These are phyloP conservation scores for Sugiyamaella qingdaonensis DNA, from an alignment of 805 yeast genomes.

Conservation along the genomic window DNA sequence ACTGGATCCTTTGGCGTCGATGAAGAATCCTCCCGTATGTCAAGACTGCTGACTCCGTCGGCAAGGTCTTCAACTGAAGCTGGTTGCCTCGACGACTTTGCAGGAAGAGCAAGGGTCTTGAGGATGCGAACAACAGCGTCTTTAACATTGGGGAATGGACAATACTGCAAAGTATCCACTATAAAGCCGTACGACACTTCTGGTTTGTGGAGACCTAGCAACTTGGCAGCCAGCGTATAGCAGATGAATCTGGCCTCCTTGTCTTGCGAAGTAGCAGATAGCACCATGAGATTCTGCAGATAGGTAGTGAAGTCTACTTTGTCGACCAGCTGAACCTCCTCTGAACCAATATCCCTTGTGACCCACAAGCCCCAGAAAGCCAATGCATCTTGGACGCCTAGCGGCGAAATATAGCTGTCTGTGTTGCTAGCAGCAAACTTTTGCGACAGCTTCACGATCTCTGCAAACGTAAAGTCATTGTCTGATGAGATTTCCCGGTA, in stretches of 20 bases:
- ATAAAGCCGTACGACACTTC: constrained; percentile 55
- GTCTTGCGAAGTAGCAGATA: constrained; percentile 35
- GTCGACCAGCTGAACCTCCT: constrained; percentile 30
- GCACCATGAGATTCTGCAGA: constrained; percentile 40
- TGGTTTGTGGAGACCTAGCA: constrained; percentile 58
- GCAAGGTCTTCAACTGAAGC: constrained; percentile 12
- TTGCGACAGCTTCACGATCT: constrained; percentile 20
- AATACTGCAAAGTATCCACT: constrained; percentile 56
- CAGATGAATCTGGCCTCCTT: constrained; percentile 41
- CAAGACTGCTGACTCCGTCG: constrained; percentile 2
- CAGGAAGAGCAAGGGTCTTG: constrained; percentile 52
- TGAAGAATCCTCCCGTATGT: not conserved
- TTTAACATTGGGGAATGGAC: constrained; percentile 61
- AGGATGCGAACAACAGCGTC: constrained; percentile 61
- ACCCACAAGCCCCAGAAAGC: constrained; percentile 35
- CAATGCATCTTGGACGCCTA: constrained; percentile 33
- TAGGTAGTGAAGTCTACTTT: constrained; percentile 35
- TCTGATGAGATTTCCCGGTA: constrained; percentile 13
- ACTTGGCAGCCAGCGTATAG: constrained; percentile 59
- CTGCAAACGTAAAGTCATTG: constrained; percentile 16
- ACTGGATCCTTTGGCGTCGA: constrained; percentile 25
- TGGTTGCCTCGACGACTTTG: constrained; percentile 18
- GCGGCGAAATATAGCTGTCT: constrained; percentile 20
- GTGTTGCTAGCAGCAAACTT: constrained; percentile 19
- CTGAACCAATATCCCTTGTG: constrained; percentile 22